phyloP scores from a whole-genome alignment of 2,329 filamentous ascomycete species.

The Colletotrichum costaricense region DNA sequence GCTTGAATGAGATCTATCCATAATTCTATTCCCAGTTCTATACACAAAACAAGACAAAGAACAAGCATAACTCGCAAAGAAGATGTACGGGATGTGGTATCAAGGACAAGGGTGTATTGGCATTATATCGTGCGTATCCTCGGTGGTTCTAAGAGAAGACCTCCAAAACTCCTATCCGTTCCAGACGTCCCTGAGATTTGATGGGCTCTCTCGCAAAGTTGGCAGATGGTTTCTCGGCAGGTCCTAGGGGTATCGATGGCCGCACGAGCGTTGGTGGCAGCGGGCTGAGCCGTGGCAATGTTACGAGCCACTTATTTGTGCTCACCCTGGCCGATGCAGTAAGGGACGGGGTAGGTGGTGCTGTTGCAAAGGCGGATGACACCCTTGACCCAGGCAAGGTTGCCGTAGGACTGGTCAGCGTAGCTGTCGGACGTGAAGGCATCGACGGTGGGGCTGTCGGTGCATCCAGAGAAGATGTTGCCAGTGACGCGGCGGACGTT shows the following conservation, averaged over 20 bases:
- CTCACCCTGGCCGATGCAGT: slow-evolving; percentile 48
- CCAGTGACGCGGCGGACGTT: slow-evolving; percentile 46
- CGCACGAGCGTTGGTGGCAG: background rate
- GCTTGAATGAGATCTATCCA: slow-evolving; percentile 8
- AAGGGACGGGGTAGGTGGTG: slow-evolving; percentile 48
- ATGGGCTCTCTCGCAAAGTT: slow-evolving; percentile 23
- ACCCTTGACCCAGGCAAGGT: slow-evolving; percentile 52
- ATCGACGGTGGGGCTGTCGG: slow-evolving; percentile 42
- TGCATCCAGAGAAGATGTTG: slow-evolving; percentile 47
- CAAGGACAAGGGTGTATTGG: slow-evolving; percentile 20
- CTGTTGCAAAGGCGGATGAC: slow-evolving; percentile 50
- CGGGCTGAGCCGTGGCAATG: background rate
- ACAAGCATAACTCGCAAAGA: slow-evolving; percentile 25
- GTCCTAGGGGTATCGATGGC: background rate
- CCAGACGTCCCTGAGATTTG: slow-evolving; percentile 29
- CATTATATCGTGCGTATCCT: slow-evolving; percentile 27
- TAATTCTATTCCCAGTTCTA: slow-evolving; percentile 5
- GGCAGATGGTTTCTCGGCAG: slow-evolving; percentile 2
- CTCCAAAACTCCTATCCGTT: slow-evolving; percentile 28
- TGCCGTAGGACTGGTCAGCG: slow-evolving; percentile 43
- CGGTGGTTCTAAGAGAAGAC: slow-evolving; percentile 20
- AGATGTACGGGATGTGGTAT: slow-evolving; percentile 19
- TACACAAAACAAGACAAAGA: slow-evolving; percentile 2
- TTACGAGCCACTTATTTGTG: slow-evolving; percentile 11
- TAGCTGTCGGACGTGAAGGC: slow-evolving; percentile 50